These are phyloP conservation scores for Coemansia sp. DNA, from an alignment of 192 early-diverging fungal species.

Conservation along the genomic window DNA sequence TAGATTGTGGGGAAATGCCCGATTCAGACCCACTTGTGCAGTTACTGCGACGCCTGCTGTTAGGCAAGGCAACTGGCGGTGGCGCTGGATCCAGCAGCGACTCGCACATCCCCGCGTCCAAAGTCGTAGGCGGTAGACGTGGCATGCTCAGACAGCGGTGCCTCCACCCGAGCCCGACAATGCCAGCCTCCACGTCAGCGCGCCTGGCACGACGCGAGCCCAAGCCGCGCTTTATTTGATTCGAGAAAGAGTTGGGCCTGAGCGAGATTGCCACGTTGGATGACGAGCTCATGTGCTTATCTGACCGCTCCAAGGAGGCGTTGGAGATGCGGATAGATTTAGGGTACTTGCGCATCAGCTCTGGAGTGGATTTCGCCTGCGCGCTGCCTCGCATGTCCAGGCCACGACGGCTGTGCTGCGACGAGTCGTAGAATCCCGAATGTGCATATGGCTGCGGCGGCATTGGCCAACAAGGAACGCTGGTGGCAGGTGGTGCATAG, in stretches of 20 bases:
- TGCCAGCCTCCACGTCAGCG: not conserved
- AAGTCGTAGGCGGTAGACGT: conserved; percentile 33
- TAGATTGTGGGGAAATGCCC: conserved; percentile 9
- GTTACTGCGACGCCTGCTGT: not conserved
- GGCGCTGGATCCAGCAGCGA: conserved; percentile 31
- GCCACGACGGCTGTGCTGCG: not conserved
- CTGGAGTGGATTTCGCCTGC: conserved; percentile 53
- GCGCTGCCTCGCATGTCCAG: conserved; percentile 3
- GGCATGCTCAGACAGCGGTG: conserved; percentile 48
- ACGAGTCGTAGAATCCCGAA: not conserved
- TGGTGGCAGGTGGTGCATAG: conserved; percentile 16
- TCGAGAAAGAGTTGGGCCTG: conserved; percentile 35
- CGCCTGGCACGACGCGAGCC: not conserved
- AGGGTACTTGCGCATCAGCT: conserved; percentile 34
- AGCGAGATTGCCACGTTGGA: conserved; percentile 26
- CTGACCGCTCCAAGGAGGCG: conserved; percentile 8
- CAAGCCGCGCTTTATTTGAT: not conserved
- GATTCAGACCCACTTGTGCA: not conserved
- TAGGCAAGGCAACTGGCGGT: not conserved
- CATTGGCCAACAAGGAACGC: conserved; percentile 18
- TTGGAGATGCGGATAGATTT: conserved; percentile 16
- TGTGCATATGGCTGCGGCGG: not conserved
- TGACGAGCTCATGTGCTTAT: conserved; percentile 1
- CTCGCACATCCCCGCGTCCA: conserved; percentile 39
- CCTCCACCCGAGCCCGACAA: not conserved